Evolutionary conservation across 495 filamentous ascomycete genomes (phyloP).

Genomic region (Amniculicola lignicola): DNA sequence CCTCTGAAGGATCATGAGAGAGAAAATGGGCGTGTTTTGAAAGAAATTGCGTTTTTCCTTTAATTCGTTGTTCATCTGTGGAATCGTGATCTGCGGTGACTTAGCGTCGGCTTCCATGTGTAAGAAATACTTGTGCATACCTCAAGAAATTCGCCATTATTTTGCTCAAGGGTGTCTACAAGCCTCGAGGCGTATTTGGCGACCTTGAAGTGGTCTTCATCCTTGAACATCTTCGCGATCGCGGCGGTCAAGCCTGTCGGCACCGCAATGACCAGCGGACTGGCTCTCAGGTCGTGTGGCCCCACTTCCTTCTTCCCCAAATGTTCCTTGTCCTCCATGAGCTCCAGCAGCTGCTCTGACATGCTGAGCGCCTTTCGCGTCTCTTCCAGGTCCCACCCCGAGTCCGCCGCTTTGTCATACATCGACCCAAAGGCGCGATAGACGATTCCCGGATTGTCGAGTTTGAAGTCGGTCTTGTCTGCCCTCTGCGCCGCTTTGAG

Average conservation of each 20-base stretch:
- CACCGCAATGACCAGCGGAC: slow-evolving; percentile 38
- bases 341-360: slow-evolving; percentile 37
- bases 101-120: too few species aligned
- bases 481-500: slow-evolving; percentile 36
- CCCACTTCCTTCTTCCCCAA: slow-evolving; percentile 8
- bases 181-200: slow-evolving; percentile 39
- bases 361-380: slow-evolving; percentile 34
- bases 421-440: slow-evolving; percentile 30
- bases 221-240: slow-evolving; percentile 35
- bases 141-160: too few species aligned
- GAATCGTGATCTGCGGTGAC: too few species aligned
- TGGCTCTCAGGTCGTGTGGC: slow-evolving; percentile 33
- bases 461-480: slow-evolving; percentile 34
- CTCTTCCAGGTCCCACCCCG: slow-evolving; percentile 31
- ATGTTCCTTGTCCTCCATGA: slow-evolving; percentile 40
- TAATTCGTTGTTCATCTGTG: too few species aligned
- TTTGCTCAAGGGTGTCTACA: slow-evolving; percentile 28
- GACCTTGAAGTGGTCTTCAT: slow-evolving; percentile 42
- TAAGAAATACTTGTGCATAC: too few species aligned
- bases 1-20: too few species aligned
- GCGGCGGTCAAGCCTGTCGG: slow-evolving; percentile 42
- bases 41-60: too few species aligned
- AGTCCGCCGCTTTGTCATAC: slow-evolving; percentile 27
- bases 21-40: too few species aligned
- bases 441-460: slow-evolving; percentile 28